Percentiles rank a stretch among this genome's conserved stretches.
Evolutionary conservation across 2,329 filamentous ascomycete genomes (phyloP).

Genomic region (Pestalotiopsis fici): DNA sequence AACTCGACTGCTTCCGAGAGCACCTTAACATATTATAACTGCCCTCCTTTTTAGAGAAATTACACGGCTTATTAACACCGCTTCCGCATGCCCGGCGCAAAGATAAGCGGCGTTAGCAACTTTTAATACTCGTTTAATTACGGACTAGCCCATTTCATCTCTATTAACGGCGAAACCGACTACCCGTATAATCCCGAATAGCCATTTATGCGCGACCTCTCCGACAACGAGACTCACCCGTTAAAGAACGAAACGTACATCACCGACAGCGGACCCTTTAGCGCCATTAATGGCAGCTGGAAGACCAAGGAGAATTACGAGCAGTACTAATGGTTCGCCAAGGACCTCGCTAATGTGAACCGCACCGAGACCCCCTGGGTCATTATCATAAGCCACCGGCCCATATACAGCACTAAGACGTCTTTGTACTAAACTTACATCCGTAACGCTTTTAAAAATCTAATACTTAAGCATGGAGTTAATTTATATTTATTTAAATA

Average conservation of each 20-base stretch:
- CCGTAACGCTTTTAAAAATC: constrained; percentile 50
- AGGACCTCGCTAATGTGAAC: constrained; percentile 58
- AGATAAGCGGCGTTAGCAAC: constrained; percentile 44
- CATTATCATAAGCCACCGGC: constrained; percentile 44
- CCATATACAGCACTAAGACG: constrained; percentile 45
- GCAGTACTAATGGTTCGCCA: constrained; percentile 56
- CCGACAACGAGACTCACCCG: constrained; percentile 21
- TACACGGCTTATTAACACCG: constrained; percentile 45
- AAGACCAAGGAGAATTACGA: constrained; percentile 29
- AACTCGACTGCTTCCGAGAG: constrained; percentile 43
- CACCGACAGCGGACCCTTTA: constrained; percentile 49
- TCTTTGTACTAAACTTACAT: constrained; percentile 24
- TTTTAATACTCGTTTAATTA: constrained; percentile 65
- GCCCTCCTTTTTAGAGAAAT: constrained; percentile 38
- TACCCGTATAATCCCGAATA: constrained; percentile 51
- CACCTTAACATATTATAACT: constrained; percentile 39
- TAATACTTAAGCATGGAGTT: constrained; percentile 57
- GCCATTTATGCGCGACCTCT: constrained; percentile 36
- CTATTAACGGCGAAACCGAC: constrained; percentile 60
- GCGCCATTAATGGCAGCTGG: constrained; percentile 25
- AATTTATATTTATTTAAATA: constrained; percentile 46
- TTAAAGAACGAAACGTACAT: constrained; percentile 2
- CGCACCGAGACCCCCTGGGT: constrained; percentile 56
- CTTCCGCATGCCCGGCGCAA: constrained; percentile 44
- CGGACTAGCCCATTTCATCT: constrained; percentile 54